Conservation (phyloP, 2,329 filamentous ascomycete species). For the Trichoderma koningii region DNA sequence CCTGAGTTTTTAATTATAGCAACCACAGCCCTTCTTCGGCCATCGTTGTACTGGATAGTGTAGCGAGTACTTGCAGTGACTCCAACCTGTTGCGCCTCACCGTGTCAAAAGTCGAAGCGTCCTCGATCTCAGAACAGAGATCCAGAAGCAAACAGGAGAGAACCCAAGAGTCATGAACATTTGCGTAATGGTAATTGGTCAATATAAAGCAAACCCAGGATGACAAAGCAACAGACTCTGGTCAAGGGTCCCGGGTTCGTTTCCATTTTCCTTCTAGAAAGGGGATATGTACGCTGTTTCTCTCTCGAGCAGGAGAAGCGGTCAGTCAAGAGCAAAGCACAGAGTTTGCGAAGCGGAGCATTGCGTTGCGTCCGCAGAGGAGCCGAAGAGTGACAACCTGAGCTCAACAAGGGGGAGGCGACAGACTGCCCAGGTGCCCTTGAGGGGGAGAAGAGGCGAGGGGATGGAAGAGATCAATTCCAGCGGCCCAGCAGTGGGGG, state of each 20-base stretch:
- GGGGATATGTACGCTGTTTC: conserved; percentile 6
- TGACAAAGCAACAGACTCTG: conserved; percentile 8
- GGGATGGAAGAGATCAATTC: not conserved
- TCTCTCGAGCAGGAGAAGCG: conserved; percentile 22
- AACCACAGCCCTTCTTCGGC: conserved; percentile 21
- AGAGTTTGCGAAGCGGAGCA: conserved; percentile 10
- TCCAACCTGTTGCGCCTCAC: conserved; percentile 11
- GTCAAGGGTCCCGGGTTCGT: not conserved
- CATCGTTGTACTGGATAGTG: not conserved
- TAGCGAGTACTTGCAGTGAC: conserved; percentile 22
- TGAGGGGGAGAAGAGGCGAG: not conserved
- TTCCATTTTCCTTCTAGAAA: not conserved
- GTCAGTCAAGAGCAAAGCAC: conserved; percentile 15
- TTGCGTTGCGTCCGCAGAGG: conserved; percentile 21
- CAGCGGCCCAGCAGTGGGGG: conserved; percentile 23
- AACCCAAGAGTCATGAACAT: no score
- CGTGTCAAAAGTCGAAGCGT: not conserved
- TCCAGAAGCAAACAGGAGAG: not conserved
- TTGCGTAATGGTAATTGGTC: not conserved
- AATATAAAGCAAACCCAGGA: not conserved
- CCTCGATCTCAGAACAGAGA: not conserved
- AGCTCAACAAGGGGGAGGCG: no score
- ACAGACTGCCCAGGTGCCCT: not conserved
- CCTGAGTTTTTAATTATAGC: conserved; percentile 22
- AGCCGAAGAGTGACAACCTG: not conserved